Conservation (phyloP, 352 stramenopile species). For the Pythium coloratum region DNA sequence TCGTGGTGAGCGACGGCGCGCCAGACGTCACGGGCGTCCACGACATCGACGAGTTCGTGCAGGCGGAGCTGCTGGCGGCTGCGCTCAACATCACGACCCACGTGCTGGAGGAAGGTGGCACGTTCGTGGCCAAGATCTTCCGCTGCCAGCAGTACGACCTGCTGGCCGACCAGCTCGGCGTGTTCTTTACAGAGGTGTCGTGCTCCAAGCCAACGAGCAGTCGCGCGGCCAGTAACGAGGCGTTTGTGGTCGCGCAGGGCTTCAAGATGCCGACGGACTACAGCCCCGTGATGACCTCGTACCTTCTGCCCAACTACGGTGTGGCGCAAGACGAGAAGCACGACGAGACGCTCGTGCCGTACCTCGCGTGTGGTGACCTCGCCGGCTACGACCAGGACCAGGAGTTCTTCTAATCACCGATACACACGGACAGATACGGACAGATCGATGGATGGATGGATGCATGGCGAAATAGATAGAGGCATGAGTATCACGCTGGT, state of each 20-base stretch:
- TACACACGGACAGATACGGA: conserved; percentile 26
- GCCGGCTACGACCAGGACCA: conserved; percentile 87
- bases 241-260: conserved; percentile 96
- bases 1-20: conserved; percentile 98
- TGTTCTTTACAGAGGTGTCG: conserved; percentile 96
- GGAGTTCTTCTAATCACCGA: conserved; percentile 35
- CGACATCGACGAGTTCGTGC: conserved; percentile 98
- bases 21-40: conserved; percentile 99
- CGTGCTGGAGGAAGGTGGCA: conserved; percentile 91
- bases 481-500: conserved; percentile 1
- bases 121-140: conserved; percentile 99
- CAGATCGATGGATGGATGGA: background rate
- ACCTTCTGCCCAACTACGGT: conserved; percentile 66
- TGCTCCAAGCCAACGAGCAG: conserved; percentile 97
- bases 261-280: conserved; percentile 88
- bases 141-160: conserved; percentile 95
- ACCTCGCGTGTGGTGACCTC: conserved; percentile 92
- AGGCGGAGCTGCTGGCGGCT: conserved; percentile 95
- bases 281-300: conserved; percentile 85
- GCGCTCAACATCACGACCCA: conserved; percentile 98
- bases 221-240: conserved; percentile 94
- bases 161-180: conserved; percentile 94
- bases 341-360: conserved; percentile 82
- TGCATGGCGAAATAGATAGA: background rate
- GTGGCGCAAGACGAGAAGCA: conserved; percentile 45